phyloP scores from a whole-genome alignment of 2,329 filamentous ascomycete species.

The Elsinoe ampelina region DNA sequence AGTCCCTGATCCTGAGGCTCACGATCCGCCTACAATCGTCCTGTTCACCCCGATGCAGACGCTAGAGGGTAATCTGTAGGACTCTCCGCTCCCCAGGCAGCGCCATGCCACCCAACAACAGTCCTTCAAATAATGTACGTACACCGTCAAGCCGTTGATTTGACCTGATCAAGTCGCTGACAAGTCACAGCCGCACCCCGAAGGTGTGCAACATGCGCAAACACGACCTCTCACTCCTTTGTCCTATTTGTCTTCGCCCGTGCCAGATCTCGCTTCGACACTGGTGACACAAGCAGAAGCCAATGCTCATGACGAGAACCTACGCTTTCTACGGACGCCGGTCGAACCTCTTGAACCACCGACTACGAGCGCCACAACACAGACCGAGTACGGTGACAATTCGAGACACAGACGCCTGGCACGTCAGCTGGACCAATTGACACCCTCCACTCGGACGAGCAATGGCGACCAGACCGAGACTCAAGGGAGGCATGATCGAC shows the following conservation, averaged over 20 bases:
- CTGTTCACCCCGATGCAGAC: not conserved
- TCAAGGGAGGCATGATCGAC: not conserved
- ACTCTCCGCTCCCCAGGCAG: not conserved
- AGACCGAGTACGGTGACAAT: not conserved
- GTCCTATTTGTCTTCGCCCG: constrained; percentile 41
- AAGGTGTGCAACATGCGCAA: not conserved
- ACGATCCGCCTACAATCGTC: not conserved
- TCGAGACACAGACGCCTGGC: constrained; percentile 1
- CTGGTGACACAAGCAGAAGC: constrained; percentile 39
- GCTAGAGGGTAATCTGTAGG: not conserved
- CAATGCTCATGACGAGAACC: constrained; percentile 40
- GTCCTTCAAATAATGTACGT: constrained; percentile 10
- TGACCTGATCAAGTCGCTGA: not conserved
- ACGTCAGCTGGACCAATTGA: constrained; percentile 5
- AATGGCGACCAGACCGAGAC: not conserved
- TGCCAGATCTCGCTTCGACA: constrained; percentile 43
- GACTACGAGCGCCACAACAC: not conserved
- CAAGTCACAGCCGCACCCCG: not conserved
- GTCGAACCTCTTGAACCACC: constrained; percentile 20
- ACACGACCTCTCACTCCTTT: constrained; percentile 23
- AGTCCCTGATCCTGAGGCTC: not conserved
- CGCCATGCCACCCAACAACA: constrained; percentile 15
- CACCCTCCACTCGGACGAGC: not conserved
- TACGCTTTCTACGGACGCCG: constrained; percentile 41
- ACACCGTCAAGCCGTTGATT: not conserved